Conservation (phyloP, 371 early-diverging fungal species). For the Haplosporangium sp. region DNA sequence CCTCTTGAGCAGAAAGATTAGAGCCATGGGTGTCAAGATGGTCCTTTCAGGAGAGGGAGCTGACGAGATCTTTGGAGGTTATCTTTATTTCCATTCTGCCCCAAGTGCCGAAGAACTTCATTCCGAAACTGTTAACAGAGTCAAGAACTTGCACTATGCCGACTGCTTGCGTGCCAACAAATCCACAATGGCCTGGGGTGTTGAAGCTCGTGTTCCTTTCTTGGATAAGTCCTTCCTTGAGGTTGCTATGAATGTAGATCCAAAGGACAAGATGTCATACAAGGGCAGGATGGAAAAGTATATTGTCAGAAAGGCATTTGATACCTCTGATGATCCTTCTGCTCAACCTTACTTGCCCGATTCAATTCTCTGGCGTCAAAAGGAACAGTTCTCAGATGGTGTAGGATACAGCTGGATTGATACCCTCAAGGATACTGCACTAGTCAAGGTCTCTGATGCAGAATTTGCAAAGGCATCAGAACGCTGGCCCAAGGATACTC, state of each 20-base stretch:
- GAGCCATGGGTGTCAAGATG: slow-evolving; percentile 98
- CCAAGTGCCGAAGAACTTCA: slow-evolving; percentile 86
- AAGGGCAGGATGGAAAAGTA: slow-evolving; percentile 88
- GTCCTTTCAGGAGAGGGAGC: slow-evolving; percentile 96
- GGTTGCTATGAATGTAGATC: slow-evolving; percentile 86
- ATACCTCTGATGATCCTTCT: slow-evolving; percentile 74
- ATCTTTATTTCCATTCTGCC: slow-evolving; percentile 97
- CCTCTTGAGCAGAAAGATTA: slow-evolving; percentile 94
- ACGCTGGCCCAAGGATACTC: slow-evolving; percentile 89
- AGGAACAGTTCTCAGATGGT: slow-evolving; percentile 98
- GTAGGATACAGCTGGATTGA: slow-evolving; percentile 98
- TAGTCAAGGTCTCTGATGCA: slow-evolving; percentile 79
- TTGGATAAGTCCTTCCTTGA: slow-evolving; percentile 91
- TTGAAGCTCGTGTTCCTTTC: slow-evolving; percentile 98
- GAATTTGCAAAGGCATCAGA: slow-evolving; percentile 75
- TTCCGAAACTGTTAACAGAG: slow-evolving; percentile 88
- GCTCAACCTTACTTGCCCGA: slow-evolving; percentile 88
- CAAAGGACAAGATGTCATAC: slow-evolving; percentile 81
- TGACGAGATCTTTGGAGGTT: slow-evolving; percentile 97
- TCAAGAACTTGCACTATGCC: slow-evolving; percentile 94
- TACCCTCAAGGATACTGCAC: slow-evolving; percentile 81
- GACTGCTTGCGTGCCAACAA: slow-evolving; percentile 98
- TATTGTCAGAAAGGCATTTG: slow-evolving; percentile 88
- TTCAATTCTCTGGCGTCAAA: slow-evolving; percentile 95
- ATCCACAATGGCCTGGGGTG: slow-evolving; percentile 98